Base-by-base conservation (phyloP, 345 rosid species). In the Eucalyptus guilfoylei region DNA sequence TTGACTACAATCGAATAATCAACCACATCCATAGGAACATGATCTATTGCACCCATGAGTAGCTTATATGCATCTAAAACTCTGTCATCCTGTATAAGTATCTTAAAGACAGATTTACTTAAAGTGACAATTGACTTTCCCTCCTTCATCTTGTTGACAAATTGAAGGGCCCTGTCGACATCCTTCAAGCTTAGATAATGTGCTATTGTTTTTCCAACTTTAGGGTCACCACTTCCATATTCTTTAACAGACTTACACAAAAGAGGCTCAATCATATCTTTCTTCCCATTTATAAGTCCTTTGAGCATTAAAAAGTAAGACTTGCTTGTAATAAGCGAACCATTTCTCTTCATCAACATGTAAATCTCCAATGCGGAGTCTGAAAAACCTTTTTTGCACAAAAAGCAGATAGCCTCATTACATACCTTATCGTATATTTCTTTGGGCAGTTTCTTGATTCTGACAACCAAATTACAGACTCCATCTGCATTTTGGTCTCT, bases 41-140 rank as follows among this genome's bases (percentile, higher is more conserved):
- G 88, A 89, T 92, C 93, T 81, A 83, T 91, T 81, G 94, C 92
- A 89, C 89, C 92, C 49, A 89, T 88, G 88, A 96, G 88, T 88
- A 96, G 94, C 89, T 90, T 89, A 94, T 96, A 94, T 62, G 95
- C 98, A 93, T 93, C 95, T 88, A 95, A 89, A 87, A 93, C 92
- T 92, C 95, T 91, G 89, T 93, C 93, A 87, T 92, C 92, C 87
- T 89, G 91, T 64, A 92, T 89, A 87, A 97, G 94, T 45, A 88
- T 85, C 90, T 87, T 94, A 83, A 96, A 86, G 92, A 94, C 90
- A 47, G 91, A 88, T 55, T 92, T 89, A 87, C 94, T 93, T 85
- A 90, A 88, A 86, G 90, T 89, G 86, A 94, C 80, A 76, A 50
- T 85, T 89, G 90, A 69, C 69, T 88, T 87, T 17, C 87, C 86